phyloP scores from a whole-genome alignment of 2,329 filamentous ascomycete species.

The Claviceps humidiphila region DNA sequence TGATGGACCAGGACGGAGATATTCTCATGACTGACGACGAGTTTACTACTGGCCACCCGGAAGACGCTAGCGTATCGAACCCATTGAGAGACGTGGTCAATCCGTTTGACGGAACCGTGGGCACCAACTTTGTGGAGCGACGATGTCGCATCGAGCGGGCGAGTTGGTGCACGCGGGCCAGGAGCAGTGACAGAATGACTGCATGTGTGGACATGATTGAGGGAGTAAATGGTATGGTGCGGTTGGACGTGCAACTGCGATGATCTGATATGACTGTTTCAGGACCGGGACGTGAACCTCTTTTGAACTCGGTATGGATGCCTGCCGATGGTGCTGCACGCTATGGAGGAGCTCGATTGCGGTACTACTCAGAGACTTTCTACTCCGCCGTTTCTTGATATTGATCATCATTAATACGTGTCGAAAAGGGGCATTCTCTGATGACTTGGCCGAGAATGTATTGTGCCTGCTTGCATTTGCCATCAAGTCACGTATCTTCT shows the following conservation, averaged over 20 bases:
- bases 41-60: not conserved
- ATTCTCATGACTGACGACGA: constrained; percentile 13
- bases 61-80: not conserved
- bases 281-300: not conserved
- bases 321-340: too few species aligned
- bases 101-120: constrained; percentile 6
- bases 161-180: constrained; percentile 3
- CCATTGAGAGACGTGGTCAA: constrained; percentile 2
- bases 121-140: constrained; percentile 4
- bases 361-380: too few species aligned
- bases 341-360: too few species aligned
- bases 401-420: too few species aligned
- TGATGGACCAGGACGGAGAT: constrained; percentile 19
- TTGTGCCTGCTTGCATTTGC: too few species aligned
- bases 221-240: constrained; percentile 21
- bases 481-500: too few species aligned
- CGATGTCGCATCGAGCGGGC: constrained; percentile 4
- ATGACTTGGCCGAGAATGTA: too few species aligned
- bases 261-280: not conserved
- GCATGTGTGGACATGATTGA: constrained; percentile 20
- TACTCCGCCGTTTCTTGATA: too few species aligned
- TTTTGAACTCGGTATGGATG: too few species aligned
- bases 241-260: constrained; percentile 25
- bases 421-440: too few species aligned
- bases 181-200: constrained; percentile 8